Percentiles rank a stretch among this genome's conserved stretches.
These are phyloP conservation scores for Botrytis fragariae DNA, from an alignment of 2,329 filamentous ascomycete genomes.

Conservation along the genomic window DNA sequence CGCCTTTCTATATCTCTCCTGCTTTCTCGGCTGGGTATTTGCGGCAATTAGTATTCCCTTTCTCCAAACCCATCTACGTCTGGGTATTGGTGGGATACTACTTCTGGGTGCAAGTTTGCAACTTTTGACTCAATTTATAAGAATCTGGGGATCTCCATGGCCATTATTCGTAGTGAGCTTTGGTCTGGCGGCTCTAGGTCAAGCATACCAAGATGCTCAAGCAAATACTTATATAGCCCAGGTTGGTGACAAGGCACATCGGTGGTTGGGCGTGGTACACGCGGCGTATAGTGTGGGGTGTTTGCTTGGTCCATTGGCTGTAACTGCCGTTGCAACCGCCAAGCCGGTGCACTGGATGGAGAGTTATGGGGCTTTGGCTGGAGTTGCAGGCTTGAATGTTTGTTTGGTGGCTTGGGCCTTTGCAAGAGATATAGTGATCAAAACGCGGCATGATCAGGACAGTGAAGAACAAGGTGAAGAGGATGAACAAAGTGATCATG, in stretches of 20 bases:
- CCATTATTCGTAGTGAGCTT: constrained; percentile 56
- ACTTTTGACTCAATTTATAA: constrained; percentile 51
- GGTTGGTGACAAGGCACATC: constrained; percentile 47
- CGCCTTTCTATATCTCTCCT: constrained; percentile 52
- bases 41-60: constrained; percentile 45
- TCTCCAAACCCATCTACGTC: constrained; percentile 52
- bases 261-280: constrained; percentile 63
- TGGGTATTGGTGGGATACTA: constrained; percentile 57
- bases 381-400: background rate
- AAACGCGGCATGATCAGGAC: background rate
- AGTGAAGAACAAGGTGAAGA: background rate
- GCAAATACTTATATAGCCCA: constrained; percentile 60
- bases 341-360: constrained; percentile 44
- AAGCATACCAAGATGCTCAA: constrained; percentile 63
- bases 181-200: constrained; percentile 56
- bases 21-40: constrained; percentile 59
- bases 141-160: constrained; percentile 57
- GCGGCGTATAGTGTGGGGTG: constrained; percentile 56
- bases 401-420: background rate
- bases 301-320: constrained; percentile 55
- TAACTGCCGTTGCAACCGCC: constrained; percentile 49
- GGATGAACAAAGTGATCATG: constrained; percentile 1
- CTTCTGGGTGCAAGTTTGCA: constrained; percentile 55
- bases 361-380: constrained; percentile 4
- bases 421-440: background rate